Evolutionary conservation across 495 filamentous ascomycete species (phyloP).

Genomic region (Podospora pseudocomata): DNA sequence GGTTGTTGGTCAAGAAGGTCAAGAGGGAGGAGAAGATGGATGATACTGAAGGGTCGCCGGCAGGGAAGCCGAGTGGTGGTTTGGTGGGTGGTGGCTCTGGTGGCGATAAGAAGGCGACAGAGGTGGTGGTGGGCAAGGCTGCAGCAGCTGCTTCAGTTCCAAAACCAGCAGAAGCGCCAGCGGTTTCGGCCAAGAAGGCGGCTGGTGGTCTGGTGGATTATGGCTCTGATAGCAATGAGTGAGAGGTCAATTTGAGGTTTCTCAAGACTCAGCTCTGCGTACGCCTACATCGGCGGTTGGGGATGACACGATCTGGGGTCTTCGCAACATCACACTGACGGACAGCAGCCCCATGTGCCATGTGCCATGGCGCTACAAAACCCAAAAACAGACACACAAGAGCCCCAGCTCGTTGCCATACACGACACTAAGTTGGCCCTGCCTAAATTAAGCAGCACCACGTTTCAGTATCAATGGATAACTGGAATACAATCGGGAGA

Average conservation of each 20-base stretch:
- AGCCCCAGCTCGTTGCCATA: background rate
- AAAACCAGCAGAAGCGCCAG: background rate
- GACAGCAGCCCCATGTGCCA: background rate
- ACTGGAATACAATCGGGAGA: background rate
- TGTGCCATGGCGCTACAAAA: background rate
- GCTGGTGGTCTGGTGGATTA: constrained; percentile 32
- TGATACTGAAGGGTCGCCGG: no score
- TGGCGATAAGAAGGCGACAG: constrained; percentile 14
- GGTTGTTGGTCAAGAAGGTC: constrained; percentile 25
- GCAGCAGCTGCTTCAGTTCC: background rate
- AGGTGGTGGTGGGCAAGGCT: background rate
- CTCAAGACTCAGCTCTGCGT: background rate
- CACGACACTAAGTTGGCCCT: background rate
- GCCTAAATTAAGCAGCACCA: background rate
- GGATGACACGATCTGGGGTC: background rate
- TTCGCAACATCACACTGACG: background rate
- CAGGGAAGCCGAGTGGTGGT: no score
- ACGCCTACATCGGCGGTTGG: background rate
- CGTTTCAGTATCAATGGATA: background rate
- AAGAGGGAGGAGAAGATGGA: constrained; percentile 25
- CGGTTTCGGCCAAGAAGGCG: constrained; percentile 9
- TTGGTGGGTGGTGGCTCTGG: constrained; percentile 21
- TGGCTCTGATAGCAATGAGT: constrained; percentile 32
- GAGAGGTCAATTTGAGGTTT: background rate
- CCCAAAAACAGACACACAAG: background rate